phyloP scores from a whole-genome alignment of 192 early-diverging fungal genomes.

The Gamsiella multidivaricata region DNA sequence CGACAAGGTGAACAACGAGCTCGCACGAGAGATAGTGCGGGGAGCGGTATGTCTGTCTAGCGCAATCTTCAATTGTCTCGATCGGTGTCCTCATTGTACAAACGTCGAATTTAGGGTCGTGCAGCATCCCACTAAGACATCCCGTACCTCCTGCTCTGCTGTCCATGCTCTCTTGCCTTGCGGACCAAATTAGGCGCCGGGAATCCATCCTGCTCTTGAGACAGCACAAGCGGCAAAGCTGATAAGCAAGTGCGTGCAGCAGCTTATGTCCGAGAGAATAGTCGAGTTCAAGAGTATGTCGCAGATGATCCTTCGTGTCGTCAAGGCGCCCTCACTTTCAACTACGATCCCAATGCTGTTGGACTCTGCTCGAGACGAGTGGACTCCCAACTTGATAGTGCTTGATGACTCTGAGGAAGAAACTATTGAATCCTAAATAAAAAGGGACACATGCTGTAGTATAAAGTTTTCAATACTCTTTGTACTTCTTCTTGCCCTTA shows the following conservation, averaged over 20 bases:
- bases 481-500: neutral
- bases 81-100: neutral
- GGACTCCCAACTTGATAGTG: neutral
- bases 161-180: neutral
- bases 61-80: neutral
- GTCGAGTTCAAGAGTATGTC: conserved; percentile 1
- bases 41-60: neutral
- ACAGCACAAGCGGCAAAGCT: neutral
- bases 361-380: neutral
- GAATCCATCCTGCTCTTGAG: neutral
- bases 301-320: conserved; percentile 1
- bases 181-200: conserved; percentile 14
- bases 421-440: no score
- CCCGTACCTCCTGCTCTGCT: no score
- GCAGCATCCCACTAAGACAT: no score
- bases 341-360: neutral
- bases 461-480: neutral
- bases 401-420: conserved; percentile 10
- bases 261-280: neutral
- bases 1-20: conserved; percentile 6
- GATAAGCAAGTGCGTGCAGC: conserved; percentile 1
- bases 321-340: neutral
- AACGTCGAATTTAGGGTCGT: neutral
- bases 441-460: no score
- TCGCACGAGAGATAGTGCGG: neutral